Percentiles rank a stretch among this genome's conserved stretches.
Evolutionary conservation across 495 filamentous ascomycete species (phyloP).

Genomic region (Aeminium ludgeri): DNA sequence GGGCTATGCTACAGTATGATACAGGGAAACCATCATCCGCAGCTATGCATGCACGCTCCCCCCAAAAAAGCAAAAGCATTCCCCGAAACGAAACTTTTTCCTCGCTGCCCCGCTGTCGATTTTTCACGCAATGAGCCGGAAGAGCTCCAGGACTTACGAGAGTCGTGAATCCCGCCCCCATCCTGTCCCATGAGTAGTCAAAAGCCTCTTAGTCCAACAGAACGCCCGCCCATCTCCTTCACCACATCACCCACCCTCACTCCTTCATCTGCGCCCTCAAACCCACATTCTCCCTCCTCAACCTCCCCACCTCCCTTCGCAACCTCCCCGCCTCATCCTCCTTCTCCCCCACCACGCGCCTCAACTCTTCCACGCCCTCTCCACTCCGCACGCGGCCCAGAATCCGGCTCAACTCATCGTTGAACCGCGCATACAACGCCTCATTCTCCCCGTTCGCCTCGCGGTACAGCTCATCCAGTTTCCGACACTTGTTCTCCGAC

Average conservation of each 20-base stretch:
- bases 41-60: background rate
- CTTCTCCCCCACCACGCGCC: slow-evolving; percentile 43
- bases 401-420: slow-evolving; percentile 72
- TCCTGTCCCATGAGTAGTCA: background rate
- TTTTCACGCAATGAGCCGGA: too few species aligned
- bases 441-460: slow-evolving; percentile 87
- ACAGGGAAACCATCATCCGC: background rate
- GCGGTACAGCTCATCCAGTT: slow-evolving; percentile 77
- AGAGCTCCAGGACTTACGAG: background rate
- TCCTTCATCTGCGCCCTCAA: slow-evolving; percentile 19
- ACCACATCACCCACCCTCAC: slow-evolving; percentile 1
- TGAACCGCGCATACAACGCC: slow-evolving; percentile 83
- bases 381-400: slow-evolving; percentile 55
- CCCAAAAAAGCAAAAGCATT: background rate
- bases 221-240: background rate
- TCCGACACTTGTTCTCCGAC: slow-evolving; percentile 59
- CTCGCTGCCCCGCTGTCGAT: too few species aligned
- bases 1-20: slow-evolving; percentile 5
- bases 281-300: slow-evolving; percentile 19
- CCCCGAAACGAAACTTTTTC: background rate
- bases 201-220: background rate
- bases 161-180: background rate
- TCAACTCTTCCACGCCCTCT: slow-evolving; percentile 56
- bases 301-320: slow-evolving; percentile 11
- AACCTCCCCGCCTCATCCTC: slow-evolving; percentile 17